Base-by-base conservation (phyloP, 2,329 filamentous ascomycete genomes). In the Colletotrichum aenigma region DNA sequence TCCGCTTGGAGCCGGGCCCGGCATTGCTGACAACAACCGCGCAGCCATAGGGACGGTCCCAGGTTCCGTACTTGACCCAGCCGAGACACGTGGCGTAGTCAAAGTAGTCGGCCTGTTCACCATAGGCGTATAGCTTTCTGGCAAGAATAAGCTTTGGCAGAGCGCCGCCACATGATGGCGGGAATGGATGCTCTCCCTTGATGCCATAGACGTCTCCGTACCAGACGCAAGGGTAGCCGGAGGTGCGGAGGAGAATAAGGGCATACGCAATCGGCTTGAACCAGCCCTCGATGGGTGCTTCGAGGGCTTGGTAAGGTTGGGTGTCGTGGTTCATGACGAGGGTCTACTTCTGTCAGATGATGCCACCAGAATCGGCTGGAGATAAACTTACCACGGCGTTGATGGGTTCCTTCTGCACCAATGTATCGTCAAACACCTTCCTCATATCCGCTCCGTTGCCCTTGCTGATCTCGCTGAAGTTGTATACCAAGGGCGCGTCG, bases 291-390 rank as follows among this genome's bases (percentile, higher is more conserved):
- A 95, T 90, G 2, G 90, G 89, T 1, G 91, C 90, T 78, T 90
- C 77, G 12, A 86, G 81, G 4, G 84, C 82, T 67, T 86, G 84
- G 77, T 82, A 82, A 0, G 84, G 84, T 74, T 86, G 85, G 0
- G 93, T 95, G 81, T 95, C 93, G 52, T 95, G 93, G 82, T 94
- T 95, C 83, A 91, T 91, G 2, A 95, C 92, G 6, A 94, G 88
- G 0, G 93, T 94, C 83, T 90, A 58, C 4, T 24, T 3, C 28
- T 7, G 48, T 56, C n/a, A 65, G 62, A 26, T 26, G 26, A 26
- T 26, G 26, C 26, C 26, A 26, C 26, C 26, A 26, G 26, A 26
- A 26, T 26, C 26, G 26, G 26, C 26, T 26, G 26, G 4, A 26
- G 26, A 26, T 26, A 26, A 4, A 4, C 26, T 68, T 69, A 83